Conservation (phyloP, 179 eudicot genomes). For the Silene coronaria region DNA sequence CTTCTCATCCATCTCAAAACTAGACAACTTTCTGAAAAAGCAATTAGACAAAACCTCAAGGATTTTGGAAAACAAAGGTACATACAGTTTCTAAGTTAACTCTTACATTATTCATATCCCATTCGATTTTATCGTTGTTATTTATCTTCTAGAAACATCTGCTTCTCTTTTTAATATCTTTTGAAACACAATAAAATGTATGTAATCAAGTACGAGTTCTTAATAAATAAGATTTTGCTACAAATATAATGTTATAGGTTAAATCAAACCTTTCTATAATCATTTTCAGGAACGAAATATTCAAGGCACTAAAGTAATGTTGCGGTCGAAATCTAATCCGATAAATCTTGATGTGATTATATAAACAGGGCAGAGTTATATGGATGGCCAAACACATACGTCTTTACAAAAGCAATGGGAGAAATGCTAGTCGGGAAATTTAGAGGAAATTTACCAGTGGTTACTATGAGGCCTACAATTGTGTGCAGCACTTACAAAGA, state of each 20-base stretch:
- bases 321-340: not conserved
- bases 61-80: slow-evolving; percentile 35
- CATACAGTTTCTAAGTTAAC: not conserved
- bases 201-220: too few species aligned
- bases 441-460: slow-evolving; percentile 41
- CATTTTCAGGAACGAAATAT: too few species aligned
- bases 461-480: slow-evolving; percentile 63
- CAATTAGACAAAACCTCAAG: slow-evolving; percentile 39
- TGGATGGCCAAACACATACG: slow-evolving; percentile 72
- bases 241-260: too few species aligned
- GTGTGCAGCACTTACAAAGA: slow-evolving; percentile 58
- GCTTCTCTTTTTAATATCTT: too few species aligned
- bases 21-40: slow-evolving; percentile 22
- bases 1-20: slow-evolving; percentile 36
- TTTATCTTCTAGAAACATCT: too few species aligned
- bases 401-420: slow-evolving; percentile 69
- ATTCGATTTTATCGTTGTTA: too few species aligned
- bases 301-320: too few species aligned
- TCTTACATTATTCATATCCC: not conserved
- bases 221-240: too few species aligned
- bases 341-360: not conserved
- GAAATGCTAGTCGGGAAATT: slow-evolving; percentile 58
- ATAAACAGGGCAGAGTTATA: slow-evolving; percentile 39
- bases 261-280: too few species aligned
- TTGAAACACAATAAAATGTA: too few species aligned